phyloP scores from a whole-genome alignment of 1,139 yeast genomes.

The Scheffersomyces titani region DNA sequence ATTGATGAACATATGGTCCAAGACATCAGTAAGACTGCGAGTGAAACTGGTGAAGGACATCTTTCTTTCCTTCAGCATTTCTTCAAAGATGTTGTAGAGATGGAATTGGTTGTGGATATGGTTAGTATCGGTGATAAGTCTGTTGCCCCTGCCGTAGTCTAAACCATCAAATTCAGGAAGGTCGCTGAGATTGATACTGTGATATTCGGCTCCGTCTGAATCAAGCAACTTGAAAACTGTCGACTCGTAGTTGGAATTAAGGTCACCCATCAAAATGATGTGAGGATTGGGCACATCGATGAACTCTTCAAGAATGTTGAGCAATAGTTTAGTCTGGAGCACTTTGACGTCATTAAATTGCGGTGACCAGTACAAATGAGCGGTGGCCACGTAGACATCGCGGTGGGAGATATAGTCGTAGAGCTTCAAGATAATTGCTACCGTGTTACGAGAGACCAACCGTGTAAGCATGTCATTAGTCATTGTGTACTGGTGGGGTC shows the following conservation, averaged over 20 bases:
- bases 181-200: conserved; percentile 23
- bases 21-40: conserved; percentile 47
- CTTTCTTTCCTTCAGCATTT: conserved; percentile 3
- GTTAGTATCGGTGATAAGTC: conserved; percentile 17
- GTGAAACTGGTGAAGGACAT: conserved; percentile 55
- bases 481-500: conserved; percentile 32
- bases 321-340: conserved; percentile 51
- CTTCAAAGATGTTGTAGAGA: conserved; percentile 8
- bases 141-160: conserved; percentile 35
- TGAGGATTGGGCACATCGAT: conserved; percentile 17
- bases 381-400: conserved; percentile 49
- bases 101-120: conserved; percentile 21
- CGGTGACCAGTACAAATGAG: conserved; percentile 61
- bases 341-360: conserved; percentile 55
- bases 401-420: conserved; percentile 41
- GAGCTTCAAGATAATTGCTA: conserved; percentile 49
- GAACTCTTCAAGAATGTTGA: conserved; percentile 27
- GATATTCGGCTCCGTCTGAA: conserved; percentile 21
- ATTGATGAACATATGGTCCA: conserved; percentile 51
- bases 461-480: conserved; percentile 37
- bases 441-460: conserved; percentile 55
- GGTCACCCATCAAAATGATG: conserved; percentile 49
- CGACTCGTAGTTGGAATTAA: conserved; percentile 53
- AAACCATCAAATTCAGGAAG: conserved; percentile 24
- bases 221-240: conserved; percentile 47